Base-by-base conservation (phyloP, 306 rosid species). In the Erythrophleum fordii region DNA sequence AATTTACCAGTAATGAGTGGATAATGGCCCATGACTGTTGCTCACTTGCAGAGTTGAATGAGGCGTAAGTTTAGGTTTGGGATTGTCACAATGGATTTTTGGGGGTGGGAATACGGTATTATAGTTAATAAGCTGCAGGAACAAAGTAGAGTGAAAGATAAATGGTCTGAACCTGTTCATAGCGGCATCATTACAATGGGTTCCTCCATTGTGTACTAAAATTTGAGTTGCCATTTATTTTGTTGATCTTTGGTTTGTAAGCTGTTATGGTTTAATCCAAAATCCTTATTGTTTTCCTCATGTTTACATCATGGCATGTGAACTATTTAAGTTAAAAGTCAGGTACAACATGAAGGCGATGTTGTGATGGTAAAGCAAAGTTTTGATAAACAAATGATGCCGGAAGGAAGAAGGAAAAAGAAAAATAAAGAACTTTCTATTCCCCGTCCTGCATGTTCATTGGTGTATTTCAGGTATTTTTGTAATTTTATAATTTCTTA, bases 401-500 rank as follows among this genome's bases (percentile, higher is more conserved):
- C 69, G 45, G 73, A 71, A 76, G 76, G 65, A 29, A 85, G 46
- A 53, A 72, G 62, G 53, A 85, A 49, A 64, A 77, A 69, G 73
- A 84, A 76, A 64, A 77, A 77, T 74, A 71, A 80, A 64, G 80
- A 72, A 77, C 46, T 56, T 55, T 51, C 77, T 25, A 66, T 74
- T 39, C 82, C 87, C 67, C 88, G 85, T 56, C 88, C 85, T 53
- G 82, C 85, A 14, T 85, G 88, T 82, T 85, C 88, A 12, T 85
- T 85, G 88, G 88, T 85, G 52, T 85, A 77, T 69, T 85, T 85
- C 60, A 77, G 85, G 88, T 85, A 66, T n/a, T 48, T 31, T 31
- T 16, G n/a, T n/a, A n/a, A n/a, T n/a, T n/a, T n/a, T n/a, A 41
- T 35, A 41, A 44, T 59, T 61, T 75, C 39, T 12, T 41, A 5